Evolutionary conservation across 495 filamentous ascomycete species (phyloP).

Genomic region (Podospora pseudopauciseta): DNA sequence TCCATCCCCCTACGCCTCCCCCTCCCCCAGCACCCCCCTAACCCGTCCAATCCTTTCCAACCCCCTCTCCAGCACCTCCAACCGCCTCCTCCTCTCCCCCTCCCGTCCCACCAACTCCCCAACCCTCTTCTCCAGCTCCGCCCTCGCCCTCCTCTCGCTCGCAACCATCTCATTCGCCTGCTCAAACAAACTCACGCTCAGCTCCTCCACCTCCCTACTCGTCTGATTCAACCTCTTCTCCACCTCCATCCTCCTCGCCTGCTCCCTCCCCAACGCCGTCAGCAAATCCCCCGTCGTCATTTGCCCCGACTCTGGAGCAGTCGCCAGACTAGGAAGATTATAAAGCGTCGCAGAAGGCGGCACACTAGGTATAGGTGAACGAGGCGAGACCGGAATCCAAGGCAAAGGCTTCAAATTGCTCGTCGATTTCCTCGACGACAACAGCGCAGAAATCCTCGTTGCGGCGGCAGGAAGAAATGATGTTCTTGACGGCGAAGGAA

Average conservation of each 20-base stretch:
- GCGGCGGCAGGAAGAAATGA: constrained; percentile 40
- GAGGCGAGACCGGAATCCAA: constrained; percentile 8
- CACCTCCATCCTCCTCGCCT: constrained; percentile 64
- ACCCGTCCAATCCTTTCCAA: constrained; percentile 75
- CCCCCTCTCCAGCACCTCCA: constrained; percentile 75
- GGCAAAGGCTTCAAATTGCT: constrained; percentile 29
- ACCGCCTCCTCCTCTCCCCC: constrained; percentile 61
- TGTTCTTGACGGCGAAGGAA: constrained; percentile 32
- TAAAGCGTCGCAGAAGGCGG: constrained; percentile 2
- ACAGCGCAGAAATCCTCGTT: constrained; percentile 61
- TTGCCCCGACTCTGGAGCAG: constrained; percentile 12
- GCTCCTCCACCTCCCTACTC: constrained; percentile 80
- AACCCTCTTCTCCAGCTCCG: constrained; percentile 73
- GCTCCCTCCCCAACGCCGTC: constrained; percentile 69
- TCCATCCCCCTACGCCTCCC: neutral
- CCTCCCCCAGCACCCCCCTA: constrained; percentile 51
- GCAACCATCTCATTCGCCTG: constrained; percentile 98
- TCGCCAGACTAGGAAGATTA: constrained; percentile 16
- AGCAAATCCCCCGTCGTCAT: constrained; percentile 55
- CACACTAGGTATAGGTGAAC: constrained; percentile 10
- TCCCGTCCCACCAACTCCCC: constrained; percentile 66
- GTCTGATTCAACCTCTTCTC: constrained; percentile 70
- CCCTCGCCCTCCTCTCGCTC: constrained; percentile 73
- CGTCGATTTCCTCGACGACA: constrained; percentile 53
- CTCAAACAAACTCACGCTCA: constrained; percentile 80